A percentile compares a stretch with the other conserved stretches of the same genome.
Evolutionary conservation across 371 early-diverging fungal species (phyloP).

Genomic region (Mucor lusitanicus): DNA sequence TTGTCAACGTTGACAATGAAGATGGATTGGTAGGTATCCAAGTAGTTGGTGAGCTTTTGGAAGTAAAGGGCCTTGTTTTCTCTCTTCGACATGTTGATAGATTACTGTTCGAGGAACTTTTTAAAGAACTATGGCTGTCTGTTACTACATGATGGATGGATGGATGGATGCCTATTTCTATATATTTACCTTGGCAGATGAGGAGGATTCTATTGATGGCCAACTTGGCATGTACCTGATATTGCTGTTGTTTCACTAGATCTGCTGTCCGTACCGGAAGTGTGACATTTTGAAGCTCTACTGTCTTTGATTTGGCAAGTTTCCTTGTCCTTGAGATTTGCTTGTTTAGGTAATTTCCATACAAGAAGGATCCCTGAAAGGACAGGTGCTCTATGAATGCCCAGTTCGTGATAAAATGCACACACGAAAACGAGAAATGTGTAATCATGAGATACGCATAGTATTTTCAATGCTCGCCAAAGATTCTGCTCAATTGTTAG

Average conservation of each 20-base stretch:
- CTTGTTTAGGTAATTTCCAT: too few relatives aligned
- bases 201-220: not conserved
- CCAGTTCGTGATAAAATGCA: too few relatives aligned
- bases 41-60: slow-evolving; percentile 67
- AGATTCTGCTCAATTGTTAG: too few relatives aligned
- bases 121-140: slow-evolving; percentile 30
- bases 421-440: too few relatives aligned
- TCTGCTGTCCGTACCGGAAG: not conserved
- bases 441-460: too few relatives aligned
- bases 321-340: not conserved
- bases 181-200: not conserved
- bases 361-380: too few relatives aligned
- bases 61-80: slow-evolving; percentile 57
- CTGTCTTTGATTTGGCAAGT: not conserved
- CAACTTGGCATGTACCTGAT: not conserved
- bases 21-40: slow-evolving; percentile 83
- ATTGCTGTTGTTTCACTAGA: not conserved
- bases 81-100: slow-evolving; percentile 57
- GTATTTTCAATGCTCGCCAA: too few relatives aligned
- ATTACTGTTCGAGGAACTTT: slow-evolving; percentile 57
- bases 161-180: not conserved
- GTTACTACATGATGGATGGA: not conserved
- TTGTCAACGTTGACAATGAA: slow-evolving; percentile 99
- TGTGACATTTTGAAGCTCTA: not conserved
- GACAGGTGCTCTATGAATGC: too few relatives aligned